Evolutionary conservation across 2,329 filamentous ascomycete genomes (phyloP), one percentile per base, ranked within the genome.

Genomic region (Apiospora malaysiana): DNA sequence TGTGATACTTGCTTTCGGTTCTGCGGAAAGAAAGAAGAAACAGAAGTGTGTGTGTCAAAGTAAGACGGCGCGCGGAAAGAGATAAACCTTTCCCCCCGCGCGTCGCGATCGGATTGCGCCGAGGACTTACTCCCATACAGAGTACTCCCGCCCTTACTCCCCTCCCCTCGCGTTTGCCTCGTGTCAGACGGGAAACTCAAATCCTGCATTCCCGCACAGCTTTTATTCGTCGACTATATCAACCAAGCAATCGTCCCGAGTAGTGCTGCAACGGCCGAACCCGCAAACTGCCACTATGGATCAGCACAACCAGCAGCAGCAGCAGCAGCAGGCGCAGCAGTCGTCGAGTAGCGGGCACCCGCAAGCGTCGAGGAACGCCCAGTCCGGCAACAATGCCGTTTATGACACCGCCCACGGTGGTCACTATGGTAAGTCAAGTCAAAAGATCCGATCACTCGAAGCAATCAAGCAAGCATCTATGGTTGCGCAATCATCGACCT

Each of bases 331-430:
- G 42, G 12, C 12, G 42, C 42, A 45, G 12, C 67, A 68, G 46
- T 56, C 67, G 27, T 37, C 67, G 45, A 51, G 67, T 56, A 51
- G 67, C 67, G 42, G 42, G 42, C 67, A 68, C 67, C 32, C 67
- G 67, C 67, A 68, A 49, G 37, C 67, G 12, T 49, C 67, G 67
- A 40, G 67, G 37, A 49, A 40, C 37, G 46, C 37, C 21, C 67
- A 77, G 71, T 72, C 75, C 70, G 73, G 73, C 69, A 70, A 73
- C 71, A 42, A 74, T 59, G 74, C 73, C 65, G 87, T 89, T n/a
- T 94, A 94, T 81, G 92, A 94, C 82, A 89, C 89, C 68, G 87
- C 85, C 76, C 90, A 92, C 79, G 92, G 92, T 72, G 93, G 93
- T 69, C 93, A 94, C 81, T 94, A 94, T 84, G 92, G 92, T 94